Evolutionary conservation across 2,329 filamentous ascomycete species (phyloP), one percentile per base, ranked within the genome.

Genomic region (Zopfia rhizophila): DNA sequence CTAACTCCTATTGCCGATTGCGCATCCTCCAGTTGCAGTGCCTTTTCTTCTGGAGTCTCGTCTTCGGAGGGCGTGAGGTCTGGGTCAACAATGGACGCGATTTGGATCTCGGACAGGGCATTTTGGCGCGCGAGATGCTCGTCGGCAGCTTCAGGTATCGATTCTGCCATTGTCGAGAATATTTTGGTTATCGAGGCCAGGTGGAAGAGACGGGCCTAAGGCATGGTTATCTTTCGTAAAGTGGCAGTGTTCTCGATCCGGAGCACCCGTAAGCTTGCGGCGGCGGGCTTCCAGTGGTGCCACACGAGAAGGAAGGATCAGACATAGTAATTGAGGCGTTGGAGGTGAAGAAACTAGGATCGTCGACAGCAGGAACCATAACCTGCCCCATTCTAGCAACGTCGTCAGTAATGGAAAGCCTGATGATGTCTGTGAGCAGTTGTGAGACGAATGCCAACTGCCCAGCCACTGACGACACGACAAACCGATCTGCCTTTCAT

Each of bases 1-100:
- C 82, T 85, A 58, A 86, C 75, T 2, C 82, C 82, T 55, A 86
- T 75, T 23, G 83, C 72, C 10, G 69, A 73, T 39, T 72, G 68
- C 12, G 67, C 73, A 50, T 75, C 72, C 36, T 75, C 72, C 33
- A 70, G 48, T 51, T 68, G 61, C 39, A 70, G 50, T 23, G 45
- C 51, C 19, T 53, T 46, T 40, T 66, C 56, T 39, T 65, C 58
- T 40, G 66, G 43, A 25, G 63, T 65, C 33, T 49, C 45, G 13
- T 78, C 62, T 18, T 77, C 76, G 38, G 75, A 78, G 5, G 75
- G 75, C n/a, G 73, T 74, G 37, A 69, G 71, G 33, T 72, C 64
- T 40, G 68, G 61, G 41, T 72, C 66, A 33, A 71, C 48, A 14
- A 76, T 61, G 25, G 65, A 65, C 23, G 74, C 72, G 61, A 73